phyloP scores from a whole-genome alignment of 352 stramenopile species.

The Globisporangium perplexum region DNA sequence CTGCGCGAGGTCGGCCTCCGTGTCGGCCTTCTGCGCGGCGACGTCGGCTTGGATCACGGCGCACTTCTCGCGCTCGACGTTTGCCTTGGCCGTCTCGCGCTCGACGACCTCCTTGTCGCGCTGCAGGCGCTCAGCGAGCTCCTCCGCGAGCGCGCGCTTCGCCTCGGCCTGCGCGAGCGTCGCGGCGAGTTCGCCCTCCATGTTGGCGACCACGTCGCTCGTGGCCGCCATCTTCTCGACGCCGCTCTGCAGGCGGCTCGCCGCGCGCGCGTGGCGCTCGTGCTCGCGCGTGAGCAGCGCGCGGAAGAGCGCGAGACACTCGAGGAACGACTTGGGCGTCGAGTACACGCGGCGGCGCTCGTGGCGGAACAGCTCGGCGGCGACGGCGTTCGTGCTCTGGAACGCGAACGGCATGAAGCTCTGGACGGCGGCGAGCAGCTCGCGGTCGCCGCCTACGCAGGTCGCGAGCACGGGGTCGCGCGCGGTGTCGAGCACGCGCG shows the following conservation, averaged over 20 bases:
- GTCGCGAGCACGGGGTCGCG: constrained; percentile 13
- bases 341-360: constrained; percentile 90
- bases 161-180: constrained; percentile 90
- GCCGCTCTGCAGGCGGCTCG: constrained; percentile 81
- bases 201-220: constrained; percentile 84
- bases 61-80: constrained; percentile 89
- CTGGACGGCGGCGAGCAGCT: constrained; percentile 73
- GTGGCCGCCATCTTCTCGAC: constrained; percentile 90
- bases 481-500: constrained; percentile 62
- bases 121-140: constrained; percentile 87
- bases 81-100: constrained; percentile 87
- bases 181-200: constrained; percentile 89
- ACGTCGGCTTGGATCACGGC: constrained; percentile 91
- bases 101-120: constrained; percentile 93
- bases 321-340: constrained; percentile 92
- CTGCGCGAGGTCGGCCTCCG: constrained; percentile 63
- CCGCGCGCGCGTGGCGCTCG: constrained; percentile 44
- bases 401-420: constrained; percentile 93
- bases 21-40: constrained; percentile 83
- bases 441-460: constrained; percentile 23
- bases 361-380: constrained; percentile 63
- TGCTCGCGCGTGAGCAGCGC: constrained; percentile 73
- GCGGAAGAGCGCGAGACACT: constrained; percentile 88
- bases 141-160: constrained; percentile 91
- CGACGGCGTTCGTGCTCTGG: constrained; percentile 86